Percentiles rank a stretch among this genome's conserved stretches.
Evolutionary conservation across 208 protist genomes (phyloP).

Genomic region (Crithidia brevicula): DNA sequence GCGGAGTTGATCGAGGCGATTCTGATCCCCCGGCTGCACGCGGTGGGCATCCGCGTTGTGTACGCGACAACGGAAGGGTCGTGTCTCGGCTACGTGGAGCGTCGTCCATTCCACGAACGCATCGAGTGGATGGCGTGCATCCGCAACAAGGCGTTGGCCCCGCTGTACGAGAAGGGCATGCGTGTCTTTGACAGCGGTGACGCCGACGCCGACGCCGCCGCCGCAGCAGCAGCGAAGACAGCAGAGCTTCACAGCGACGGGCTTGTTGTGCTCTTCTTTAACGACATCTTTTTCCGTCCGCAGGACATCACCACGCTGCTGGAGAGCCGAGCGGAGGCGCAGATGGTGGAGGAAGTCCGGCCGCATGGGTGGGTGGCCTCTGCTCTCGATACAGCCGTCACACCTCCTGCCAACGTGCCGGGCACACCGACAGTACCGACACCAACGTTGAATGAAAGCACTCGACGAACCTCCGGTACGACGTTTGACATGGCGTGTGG

Average conservation of each 20-base stretch:
- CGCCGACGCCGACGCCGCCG: background rate
- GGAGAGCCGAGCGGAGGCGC: slow-evolving; percentile 50
- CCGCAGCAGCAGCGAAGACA: slow-evolving; percentile 3
- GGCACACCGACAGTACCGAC: background rate
- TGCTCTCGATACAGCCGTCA: too few relatives aligned
- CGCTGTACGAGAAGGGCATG: slow-evolving; percentile 67
- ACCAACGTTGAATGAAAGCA: background rate
- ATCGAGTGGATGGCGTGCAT: slow-evolving; percentile 88
- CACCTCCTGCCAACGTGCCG: too few relatives aligned
- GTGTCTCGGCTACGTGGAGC: slow-evolving; percentile 48
- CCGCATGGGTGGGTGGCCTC: slow-evolving; percentile 35
- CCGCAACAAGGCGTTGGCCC: slow-evolving; percentile 74
- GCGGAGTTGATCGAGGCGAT: slow-evolving; percentile 41
- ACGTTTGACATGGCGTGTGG: slow-evolving; percentile 86
- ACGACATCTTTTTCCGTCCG: slow-evolving; percentile 79
- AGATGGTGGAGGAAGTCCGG: slow-evolving; percentile 13
- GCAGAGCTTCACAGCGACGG: slow-evolving; percentile 29
- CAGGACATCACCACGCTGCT: slow-evolving; percentile 64
- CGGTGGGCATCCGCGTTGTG: slow-evolving; percentile 43
- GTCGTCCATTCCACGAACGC: slow-evolving; percentile 52
- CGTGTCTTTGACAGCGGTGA: slow-evolving; percentile 28
- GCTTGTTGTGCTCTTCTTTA: slow-evolving; percentile 79
- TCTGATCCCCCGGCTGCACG: slow-evolving; percentile 61
- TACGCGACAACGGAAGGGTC: slow-evolving; percentile 54
- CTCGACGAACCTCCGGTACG: slow-evolving; percentile 7